A percentile compares a stretch with the other conserved stretches of the same genome.
phyloP scores from a whole-genome alignment of 495 filamentous ascomycete genomes.

The Tuber indicum region DNA sequence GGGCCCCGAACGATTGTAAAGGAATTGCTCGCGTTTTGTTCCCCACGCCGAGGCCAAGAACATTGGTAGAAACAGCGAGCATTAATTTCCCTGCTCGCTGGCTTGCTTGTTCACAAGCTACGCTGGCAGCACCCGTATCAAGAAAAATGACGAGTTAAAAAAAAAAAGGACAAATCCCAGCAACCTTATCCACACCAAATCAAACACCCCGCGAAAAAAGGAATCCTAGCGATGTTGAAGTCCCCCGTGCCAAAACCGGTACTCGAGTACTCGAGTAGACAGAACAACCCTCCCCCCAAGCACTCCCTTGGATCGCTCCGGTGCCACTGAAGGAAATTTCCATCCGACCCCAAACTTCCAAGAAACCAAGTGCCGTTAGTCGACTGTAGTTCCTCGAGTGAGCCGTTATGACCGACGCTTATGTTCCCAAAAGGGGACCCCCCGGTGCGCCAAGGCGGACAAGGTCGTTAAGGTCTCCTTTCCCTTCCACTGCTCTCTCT shows the following conservation, averaged over 20 bases:
- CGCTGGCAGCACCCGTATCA: neutral
- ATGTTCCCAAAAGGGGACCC: neutral
- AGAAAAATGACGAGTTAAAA: slow-evolving; percentile 2
- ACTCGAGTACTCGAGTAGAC: neutral
- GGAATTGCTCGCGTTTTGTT: neutral
- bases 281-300: neutral
- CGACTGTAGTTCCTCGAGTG: neutral
- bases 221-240: neutral
- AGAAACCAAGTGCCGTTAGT: neutral
- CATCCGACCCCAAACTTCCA: neutral
- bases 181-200: neutral
- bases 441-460: neutral
- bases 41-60: neutral
- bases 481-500: neutral
- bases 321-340: neutral
- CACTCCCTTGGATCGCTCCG: neutral
- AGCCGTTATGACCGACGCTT: neutral
- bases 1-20: neutral
- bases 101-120: slow-evolving; percentile 2
- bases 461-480: neutral
- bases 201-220: neutral
- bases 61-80: neutral
- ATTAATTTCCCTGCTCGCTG: neutral
- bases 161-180: neutral
- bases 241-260: neutral